These are phyloP conservation scores for Trichoderma harzianum DNA, from an alignment of 2,329 filamentous ascomycete species.

Conservation along the genomic window DNA sequence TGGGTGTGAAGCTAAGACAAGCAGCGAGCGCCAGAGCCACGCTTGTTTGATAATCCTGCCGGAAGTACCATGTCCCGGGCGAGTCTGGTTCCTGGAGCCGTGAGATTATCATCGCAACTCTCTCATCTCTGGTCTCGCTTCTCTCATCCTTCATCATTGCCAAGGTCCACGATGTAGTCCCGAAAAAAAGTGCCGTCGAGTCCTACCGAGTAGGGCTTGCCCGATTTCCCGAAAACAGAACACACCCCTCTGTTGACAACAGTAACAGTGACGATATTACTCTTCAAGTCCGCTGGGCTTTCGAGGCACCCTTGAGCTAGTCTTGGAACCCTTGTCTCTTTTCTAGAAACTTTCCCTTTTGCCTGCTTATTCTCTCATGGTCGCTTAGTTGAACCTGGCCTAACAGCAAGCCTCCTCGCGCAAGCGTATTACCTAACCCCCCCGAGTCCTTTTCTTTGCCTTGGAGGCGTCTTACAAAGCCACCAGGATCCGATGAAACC, in stretches of 20 bases:
- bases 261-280: not conserved
- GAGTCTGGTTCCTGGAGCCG: not conserved
- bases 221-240: not conserved
- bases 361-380: slow-evolving; percentile 6
- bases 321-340: not conserved
- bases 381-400: not conserved
- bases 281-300: not conserved
- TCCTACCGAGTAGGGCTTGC: not conserved
- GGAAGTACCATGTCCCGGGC: not conserved
- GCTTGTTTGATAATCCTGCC: not conserved
- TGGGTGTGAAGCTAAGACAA: not conserved
- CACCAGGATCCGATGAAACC: not conserved
- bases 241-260: not conserved
- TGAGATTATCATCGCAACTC: not conserved
- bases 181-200: not conserved
- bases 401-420: not conserved
- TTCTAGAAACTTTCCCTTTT: slow-evolving; percentile 11
- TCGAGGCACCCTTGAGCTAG: not conserved
- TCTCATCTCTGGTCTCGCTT: not conserved
- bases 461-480: slow-evolving; percentile 11
- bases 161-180: not conserved
- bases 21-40: not conserved
- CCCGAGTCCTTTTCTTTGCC: not conserved
- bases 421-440: not conserved
- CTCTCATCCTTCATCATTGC: not conserved